Percentiles rank a stretch among this genome's conserved stretches.
phyloP scores from a whole-genome alignment of 208 protist species.

The Tritrichomonas musculus region DNA sequence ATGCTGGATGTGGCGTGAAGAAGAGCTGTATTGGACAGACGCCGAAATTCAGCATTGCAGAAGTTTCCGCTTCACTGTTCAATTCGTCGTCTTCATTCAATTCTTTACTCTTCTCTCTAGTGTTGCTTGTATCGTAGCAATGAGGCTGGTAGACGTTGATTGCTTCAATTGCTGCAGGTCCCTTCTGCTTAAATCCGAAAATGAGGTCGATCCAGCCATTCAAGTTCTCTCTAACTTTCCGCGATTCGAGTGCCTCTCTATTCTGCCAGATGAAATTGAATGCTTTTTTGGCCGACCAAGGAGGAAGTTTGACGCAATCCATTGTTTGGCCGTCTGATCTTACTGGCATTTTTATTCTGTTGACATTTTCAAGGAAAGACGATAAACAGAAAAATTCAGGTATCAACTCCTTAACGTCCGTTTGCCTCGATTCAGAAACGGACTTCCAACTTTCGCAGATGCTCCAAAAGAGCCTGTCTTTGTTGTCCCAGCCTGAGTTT shows the following conservation, averaged over 20 bases:
- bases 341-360: conserved; percentile 47
- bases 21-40: background rate
- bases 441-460: background rate
- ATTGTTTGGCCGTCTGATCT: conserved; percentile 40
- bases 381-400: conserved; percentile 61
- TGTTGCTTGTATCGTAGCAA: background rate
- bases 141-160: background rate
- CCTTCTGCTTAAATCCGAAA: conserved; percentile 60
- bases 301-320: conserved; percentile 40
- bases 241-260: conserved; percentile 53
- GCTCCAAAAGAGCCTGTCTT: background rate
- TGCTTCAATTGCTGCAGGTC: background rate
- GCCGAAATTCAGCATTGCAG: background rate
- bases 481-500: background rate
- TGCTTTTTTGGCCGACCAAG: conserved; percentile 38
- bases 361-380: conserved; percentile 51
- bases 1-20: background rate
- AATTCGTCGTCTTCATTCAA: background rate
- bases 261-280: conserved; percentile 54
- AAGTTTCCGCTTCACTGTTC: background rate
- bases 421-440: background rate
- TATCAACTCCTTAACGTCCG: conserved; percentile 47
- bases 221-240: conserved; percentile 50
- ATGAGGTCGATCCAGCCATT: conserved; percentile 64
- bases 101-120: background rate